phyloP scores from a whole-genome alignment of 495 filamentous ascomycete genomes.

The Lophiotrema nucula region DNA sequence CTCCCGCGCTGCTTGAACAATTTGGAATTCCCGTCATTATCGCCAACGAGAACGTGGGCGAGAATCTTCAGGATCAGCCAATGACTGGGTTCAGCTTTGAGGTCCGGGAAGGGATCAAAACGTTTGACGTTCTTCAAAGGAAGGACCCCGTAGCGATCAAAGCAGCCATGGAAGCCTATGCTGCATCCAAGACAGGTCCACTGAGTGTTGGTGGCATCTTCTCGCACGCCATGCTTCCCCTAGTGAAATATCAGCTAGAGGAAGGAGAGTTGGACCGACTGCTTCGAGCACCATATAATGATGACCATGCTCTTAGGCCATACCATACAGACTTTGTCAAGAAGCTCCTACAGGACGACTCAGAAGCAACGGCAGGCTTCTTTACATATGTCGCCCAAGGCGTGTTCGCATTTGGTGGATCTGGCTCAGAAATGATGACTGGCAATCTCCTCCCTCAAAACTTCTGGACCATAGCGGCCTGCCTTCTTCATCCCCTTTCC shows the following conservation, averaged over 20 bases:
- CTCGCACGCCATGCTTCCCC: not conserved
- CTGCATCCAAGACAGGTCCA: not conserved
- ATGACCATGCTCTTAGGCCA: not conserved
- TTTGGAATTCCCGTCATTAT: constrained; percentile 4
- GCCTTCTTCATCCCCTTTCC: constrained; percentile 39
- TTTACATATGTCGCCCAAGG: not conserved
- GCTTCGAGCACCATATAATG: not conserved
- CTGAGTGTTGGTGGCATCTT: not conserved
- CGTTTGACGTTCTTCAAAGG: not conserved
- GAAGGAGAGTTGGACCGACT: not conserved
- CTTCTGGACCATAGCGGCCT: constrained; percentile 38
- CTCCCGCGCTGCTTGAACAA: not conserved
- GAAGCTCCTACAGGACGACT: constrained; percentile 16
- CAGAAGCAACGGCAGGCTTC: constrained; percentile 12
- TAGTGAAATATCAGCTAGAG: not conserved
- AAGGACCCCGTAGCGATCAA: not conserved
- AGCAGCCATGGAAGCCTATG: not conserved
- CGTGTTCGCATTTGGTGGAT: constrained; percentile 10
- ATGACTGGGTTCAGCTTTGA: constrained; percentile 12
- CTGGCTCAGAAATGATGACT: constrained; percentile 12
- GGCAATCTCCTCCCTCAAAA: too few relatives aligned
- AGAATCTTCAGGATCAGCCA: constrained; percentile 28
- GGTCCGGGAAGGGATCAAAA: not conserved
- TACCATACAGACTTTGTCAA: not conserved
- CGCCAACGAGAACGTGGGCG: constrained; percentile 8